Base-by-base conservation (phyloP, 2,329 filamentous ascomycete species). In the Fusarium sp. region DNA sequence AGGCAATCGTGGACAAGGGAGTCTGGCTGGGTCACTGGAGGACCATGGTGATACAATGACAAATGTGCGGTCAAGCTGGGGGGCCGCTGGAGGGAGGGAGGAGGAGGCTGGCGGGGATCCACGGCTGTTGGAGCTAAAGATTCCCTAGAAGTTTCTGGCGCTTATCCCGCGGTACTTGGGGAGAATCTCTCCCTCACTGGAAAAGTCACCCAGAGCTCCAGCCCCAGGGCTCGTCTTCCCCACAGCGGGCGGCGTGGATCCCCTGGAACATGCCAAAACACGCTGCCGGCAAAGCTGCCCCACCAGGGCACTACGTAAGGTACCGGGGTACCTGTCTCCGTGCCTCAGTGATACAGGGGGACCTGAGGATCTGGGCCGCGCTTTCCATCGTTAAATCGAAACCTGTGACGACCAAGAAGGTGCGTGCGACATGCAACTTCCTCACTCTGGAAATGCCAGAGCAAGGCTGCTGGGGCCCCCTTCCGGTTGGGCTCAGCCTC, bases 361-460 rank as follows among this genome's bases (percentile, higher is more conserved):
- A 27, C 40, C 43, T 53, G 65, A 30, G 43, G 40, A 30, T 30
- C 58, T 70, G 55, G 66, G 68, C 68, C 68, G 68, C 68, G 68
- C 60, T 71, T 71, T 71, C 68, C 68, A 70, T 62, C 65, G 57
- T 62, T 69, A 71, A 71, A 71, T 71, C 68, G 65, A 28, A 62
- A 53, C 53, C 56, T 71, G 64, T 44, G 64, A 66, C 65, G 58
- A 50, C 53, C 67, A 55, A 70, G 66, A 52, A 70, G 66, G 62
- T 57, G 43, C 57, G 65, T 54, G 57, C 48, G 57, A 54, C 66
- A 70, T 64, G 66, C 58, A 64, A 68, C 66, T 70, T 60, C 62
- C 67, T 56, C 60, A 59, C 65, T 53, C 48, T 56, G 50, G 65
- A 61, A 69, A 55, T 65, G 68, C 57, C 30, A 51, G 39, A 44